phyloP scores from a whole-genome alignment of 2,329 filamentous ascomycete genomes.

The Fusarium subtropicale region DNA sequence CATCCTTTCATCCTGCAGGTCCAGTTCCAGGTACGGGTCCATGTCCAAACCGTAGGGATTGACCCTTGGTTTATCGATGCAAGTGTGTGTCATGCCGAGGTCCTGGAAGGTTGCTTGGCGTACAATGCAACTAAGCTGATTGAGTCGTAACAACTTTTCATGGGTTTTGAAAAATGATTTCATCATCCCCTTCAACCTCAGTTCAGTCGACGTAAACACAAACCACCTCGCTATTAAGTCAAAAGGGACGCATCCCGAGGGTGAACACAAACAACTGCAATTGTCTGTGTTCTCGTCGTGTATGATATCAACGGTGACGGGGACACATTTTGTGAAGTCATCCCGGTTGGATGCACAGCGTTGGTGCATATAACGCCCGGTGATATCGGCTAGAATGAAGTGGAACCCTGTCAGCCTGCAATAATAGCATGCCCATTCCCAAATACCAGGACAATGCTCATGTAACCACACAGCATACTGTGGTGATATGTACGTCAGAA shows the following conservation, averaged over 20 bases:
- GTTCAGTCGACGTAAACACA: background rate
- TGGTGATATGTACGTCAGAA: background rate
- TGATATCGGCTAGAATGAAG: background rate
- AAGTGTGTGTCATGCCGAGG: background rate
- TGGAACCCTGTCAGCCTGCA: background rate
- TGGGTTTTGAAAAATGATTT: rapidly evolving
- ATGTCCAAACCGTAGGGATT: background rate
- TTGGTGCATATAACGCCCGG: no score
- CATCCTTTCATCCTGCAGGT: background rate
- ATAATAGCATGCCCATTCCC: background rate
- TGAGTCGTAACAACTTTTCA: rapidly evolving
- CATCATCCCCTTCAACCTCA: rapidly evolving
- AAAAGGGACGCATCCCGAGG: background rate
- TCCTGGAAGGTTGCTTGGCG: background rate
- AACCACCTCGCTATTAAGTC: background rate
- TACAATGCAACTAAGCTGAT: background rate
- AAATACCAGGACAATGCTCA: background rate
- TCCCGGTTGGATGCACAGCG: background rate
- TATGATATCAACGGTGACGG: rapidly evolving
- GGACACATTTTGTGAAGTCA: background rate
- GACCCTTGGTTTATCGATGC: background rate
- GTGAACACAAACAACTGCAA: background rate
- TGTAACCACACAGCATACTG: background rate
- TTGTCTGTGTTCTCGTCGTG: rapidly evolving
- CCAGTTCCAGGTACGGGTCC: no score